These are phyloP conservation scores for Vigna nakashimae DNA, from an alignment of 306 rosid genomes.

Conservation along the genomic window DNA sequence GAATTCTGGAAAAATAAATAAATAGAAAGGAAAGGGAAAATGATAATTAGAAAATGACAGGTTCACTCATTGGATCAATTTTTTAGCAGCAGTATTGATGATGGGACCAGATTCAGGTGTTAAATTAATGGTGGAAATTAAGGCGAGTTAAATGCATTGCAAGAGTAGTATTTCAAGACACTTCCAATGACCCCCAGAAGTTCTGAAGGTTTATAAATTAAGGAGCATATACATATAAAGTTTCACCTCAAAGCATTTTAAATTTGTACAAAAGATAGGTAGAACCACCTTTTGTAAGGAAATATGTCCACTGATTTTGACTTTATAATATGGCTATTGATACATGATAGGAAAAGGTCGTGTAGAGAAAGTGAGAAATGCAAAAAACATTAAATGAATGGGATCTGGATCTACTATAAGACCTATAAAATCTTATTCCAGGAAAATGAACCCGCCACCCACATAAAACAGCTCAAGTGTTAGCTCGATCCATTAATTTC, in stretches of 20 bases:
- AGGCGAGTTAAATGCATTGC: not conserved
- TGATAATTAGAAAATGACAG: not conserved
- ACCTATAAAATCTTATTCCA: not conserved
- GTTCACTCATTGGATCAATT: not conserved
- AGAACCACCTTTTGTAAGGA: not conserved
- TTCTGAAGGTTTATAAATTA: not conserved
- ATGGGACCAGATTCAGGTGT: not conserved
- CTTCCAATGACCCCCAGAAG: not conserved
- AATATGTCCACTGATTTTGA: not conserved
- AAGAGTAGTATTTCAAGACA: not conserved
- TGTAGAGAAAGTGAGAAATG: not conserved
- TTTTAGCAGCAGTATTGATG: not conserved
- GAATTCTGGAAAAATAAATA: not conserved
- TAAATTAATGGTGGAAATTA: not conserved
- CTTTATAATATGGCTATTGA: not conserved
- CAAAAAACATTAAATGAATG: not conserved
- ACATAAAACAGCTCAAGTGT: not conserved
- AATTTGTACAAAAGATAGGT: not conserved
- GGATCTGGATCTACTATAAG: not conserved
- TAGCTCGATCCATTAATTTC: constrained; percentile 28
- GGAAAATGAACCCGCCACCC: not conserved
- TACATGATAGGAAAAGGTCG: not conserved
- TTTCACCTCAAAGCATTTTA: not conserved
- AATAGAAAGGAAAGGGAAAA: not conserved
- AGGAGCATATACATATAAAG: not conserved